Evolutionary conservation across 2,329 filamentous ascomycete genomes (phyloP), one percentile per base, ranked within the genome.

Genomic region (Elsinoe necatrix): DNA sequence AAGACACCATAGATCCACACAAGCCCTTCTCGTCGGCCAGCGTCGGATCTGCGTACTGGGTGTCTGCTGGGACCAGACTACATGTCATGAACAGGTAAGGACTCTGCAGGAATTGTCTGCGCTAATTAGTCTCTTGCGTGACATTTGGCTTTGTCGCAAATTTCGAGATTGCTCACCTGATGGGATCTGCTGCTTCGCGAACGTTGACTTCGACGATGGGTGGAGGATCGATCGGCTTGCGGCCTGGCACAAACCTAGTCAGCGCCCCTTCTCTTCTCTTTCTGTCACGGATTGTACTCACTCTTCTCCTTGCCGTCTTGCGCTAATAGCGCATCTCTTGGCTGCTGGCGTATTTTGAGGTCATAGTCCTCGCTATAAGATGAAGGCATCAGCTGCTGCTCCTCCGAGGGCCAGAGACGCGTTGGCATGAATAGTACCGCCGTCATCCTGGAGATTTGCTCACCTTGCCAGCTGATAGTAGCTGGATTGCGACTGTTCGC

Each of bases 211-310:
- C 84, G 45, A 95, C 76, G 63, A 95, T 87, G 41, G 89, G 89
- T 11, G 89, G 89, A 54, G 91, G 89, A 68, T 95, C 89, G 65
- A 95, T 82, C 6, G 89, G 88, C 70, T 95, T 95, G 63, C 89
- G 84, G 66, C 88, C 86, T 87, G 67, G 18, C 20, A n/a, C 41
- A 45, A 23, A 48, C 27, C 48, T 51, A 11, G 31, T 52, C 31
- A 57, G 27, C 21, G 37, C 58, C 45, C 34, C 23, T 16, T 23
- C 41, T 35, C 11, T 29, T 29, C 20, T 25, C 57, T 54, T 55
- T 51, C 52, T 57, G 11, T 35, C 25, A 23, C 55, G 34, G 55
- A 60, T 25, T 25, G 56, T 6, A 63, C 70, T 55, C 71, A 86
- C 85, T 80, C 76, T 89, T 89, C 67, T 89, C 86, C 69, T 89